A percentile compares a stretch with the other conserved stretches of the same genome.
phyloP scores from a whole-genome alignment of 2,329 filamentous ascomycete species.

The Eutypella sp. region DNA sequence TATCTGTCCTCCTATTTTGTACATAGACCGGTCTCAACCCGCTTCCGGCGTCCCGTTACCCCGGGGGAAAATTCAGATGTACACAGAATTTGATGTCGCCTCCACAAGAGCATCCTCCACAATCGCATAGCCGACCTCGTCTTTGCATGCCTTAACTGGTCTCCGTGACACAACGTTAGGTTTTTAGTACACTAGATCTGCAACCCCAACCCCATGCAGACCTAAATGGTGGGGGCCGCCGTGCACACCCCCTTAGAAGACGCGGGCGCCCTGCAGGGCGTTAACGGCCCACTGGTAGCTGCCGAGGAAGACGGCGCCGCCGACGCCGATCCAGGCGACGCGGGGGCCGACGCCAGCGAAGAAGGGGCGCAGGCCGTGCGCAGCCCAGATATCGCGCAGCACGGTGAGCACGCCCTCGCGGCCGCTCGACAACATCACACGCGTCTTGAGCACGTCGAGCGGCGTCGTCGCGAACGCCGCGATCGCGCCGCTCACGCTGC shows the following conservation, averaged over 20 bases:
- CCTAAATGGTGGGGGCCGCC: not conserved
- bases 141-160: too few species aligned
- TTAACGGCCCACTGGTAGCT: conserved; percentile 90
- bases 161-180: not conserved
- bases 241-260: not conserved
- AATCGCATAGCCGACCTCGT: too few species aligned
- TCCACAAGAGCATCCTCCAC: too few species aligned
- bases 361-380: conserved; percentile 63
- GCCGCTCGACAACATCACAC: conserved; percentile 83
- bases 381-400: conserved; percentile 57
- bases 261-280: conserved; percentile 46
- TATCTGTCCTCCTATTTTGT: not conserved
- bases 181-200: too few species aligned
- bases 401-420: conserved; percentile 55
- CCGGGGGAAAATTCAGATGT: too few species aligned
- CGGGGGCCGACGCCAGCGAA: conserved; percentile 75
- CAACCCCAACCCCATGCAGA: too few species aligned
- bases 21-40: not conserved
- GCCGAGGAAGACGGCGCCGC: conserved; percentile 89
- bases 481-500: conserved; percentile 75
- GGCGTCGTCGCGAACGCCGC: conserved; percentile 89
- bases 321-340: conserved; percentile 90
- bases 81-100: too few species aligned
- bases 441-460: conserved; percentile 92
- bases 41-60: not conserved